A percentile compares a stretch with the other conserved stretches of the same genome.
Conservation (phyloP, 345 rosid genomes). For the Camelina neglecta region DNA sequence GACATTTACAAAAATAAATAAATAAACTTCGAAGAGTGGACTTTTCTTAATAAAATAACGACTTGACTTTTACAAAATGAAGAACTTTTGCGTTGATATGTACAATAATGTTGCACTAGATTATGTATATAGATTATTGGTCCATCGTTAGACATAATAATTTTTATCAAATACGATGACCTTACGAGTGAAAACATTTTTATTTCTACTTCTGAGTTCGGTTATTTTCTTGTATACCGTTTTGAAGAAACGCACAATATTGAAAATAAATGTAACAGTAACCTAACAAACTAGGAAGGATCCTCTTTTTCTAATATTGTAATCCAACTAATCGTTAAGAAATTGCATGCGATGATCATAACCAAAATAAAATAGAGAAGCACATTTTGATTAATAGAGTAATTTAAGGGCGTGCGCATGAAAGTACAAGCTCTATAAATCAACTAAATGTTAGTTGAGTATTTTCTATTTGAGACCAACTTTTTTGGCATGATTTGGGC, state of each 20-base stretch:
- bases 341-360: neutral
- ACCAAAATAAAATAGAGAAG: slow-evolving; percentile 3
- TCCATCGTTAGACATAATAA: neutral
- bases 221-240: neutral
- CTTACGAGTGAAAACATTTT: neutral
- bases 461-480: slow-evolving; percentile 19
- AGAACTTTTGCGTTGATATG: neutral
- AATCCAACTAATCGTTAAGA: neutral
- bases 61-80: slow-evolving; percentile 34
- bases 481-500: slow-evolving; percentile 34
- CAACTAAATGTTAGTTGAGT: neutral
- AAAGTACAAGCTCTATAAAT: slow-evolving; percentile 1
- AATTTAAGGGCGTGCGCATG: slow-evolving; percentile 8
- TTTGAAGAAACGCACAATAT: neutral
- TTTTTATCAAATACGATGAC: neutral
- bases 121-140: neutral
- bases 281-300: neutral
- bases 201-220: neutral
- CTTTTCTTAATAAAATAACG: slow-evolving; percentile 5
- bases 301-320: neutral
- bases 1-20: slow-evolving; percentile 4
- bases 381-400: neutral
- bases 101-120: slow-evolving; percentile 20
- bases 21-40: slow-evolving; percentile 9
- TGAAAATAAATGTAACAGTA: neutral